Evolutionary conservation across 768 basidiomycete species (phyloP), one percentile per base, ranked within the genome.

Genomic region (Suillus subalutaceus): DNA sequence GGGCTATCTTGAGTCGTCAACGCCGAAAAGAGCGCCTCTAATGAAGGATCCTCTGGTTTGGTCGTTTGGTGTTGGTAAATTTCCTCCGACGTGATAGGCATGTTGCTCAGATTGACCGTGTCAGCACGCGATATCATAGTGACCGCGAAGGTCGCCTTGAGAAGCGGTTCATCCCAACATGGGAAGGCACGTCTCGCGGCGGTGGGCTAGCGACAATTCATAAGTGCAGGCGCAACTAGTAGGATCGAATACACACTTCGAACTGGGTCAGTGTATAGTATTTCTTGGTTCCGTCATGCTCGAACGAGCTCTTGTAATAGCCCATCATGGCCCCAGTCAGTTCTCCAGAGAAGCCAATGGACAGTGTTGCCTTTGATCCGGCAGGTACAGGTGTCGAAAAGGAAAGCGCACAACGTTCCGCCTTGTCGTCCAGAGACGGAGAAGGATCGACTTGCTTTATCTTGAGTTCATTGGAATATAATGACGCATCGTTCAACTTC

Each of bases 121-220:
- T 88, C 86, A 10, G 79, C 81, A 66, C 89, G 87, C n/a, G 94
- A 93, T 72, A 96, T 83, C 83, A 96, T 82, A 16, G 89, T 90
- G 66, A 95, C 80, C 0, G 84, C 72, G 74, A 90, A 93, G 3
- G 90, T 94, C 0, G 95, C 91, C 77, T 98, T 98, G 70, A 96
- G 82, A 44, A 87, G 83, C 18, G 96, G 97, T 74, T 97, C 96
- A 74, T 97, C 96, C 93, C 93, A 97, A 80, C 90, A 93, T 35
- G 93, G 93, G 76, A 94, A 92, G 7, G 90, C 87, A 50, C 87
- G 84, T 60, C 96, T 83, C 10, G 96, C 96, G 66, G 89, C 89
- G 48, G 93, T 97, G 46, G 96, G 89, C 90, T 97, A 69, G 18
- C 46, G 41, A 10, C 40, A 20, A 63, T 62, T 18, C 37, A 55